These are phyloP conservation scores for Excoecaria agallocha DNA, from an alignment of 345 rosid genomes.

Conservation along the genomic window DNA sequence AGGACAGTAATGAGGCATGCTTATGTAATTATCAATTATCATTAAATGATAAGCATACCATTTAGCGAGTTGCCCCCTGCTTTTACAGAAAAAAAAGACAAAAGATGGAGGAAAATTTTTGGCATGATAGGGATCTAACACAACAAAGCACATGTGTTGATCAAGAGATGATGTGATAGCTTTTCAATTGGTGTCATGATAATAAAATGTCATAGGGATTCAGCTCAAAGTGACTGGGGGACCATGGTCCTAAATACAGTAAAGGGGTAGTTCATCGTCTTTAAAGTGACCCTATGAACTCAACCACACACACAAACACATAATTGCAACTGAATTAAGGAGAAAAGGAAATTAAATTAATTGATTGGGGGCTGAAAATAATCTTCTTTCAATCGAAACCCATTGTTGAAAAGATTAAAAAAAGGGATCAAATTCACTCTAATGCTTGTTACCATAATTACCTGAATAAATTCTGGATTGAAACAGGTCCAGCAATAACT, in stretches of 20 bases:
- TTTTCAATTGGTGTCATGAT: constrained; percentile 34
- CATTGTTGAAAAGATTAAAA: background rate
- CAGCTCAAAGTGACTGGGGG: constrained; percentile 29
- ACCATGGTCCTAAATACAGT: constrained; percentile 31
- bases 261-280: background rate
- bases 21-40: background rate
- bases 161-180: constrained; percentile 31
- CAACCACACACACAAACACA: background rate
- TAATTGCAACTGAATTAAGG: background rate
- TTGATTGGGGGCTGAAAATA: background rate
- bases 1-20: background rate
- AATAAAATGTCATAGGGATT: constrained; percentile 24
- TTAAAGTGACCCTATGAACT: background rate
- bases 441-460: no score
- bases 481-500: no score
- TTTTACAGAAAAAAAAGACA: background rate
- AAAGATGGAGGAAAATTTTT: no score
- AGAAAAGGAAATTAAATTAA: background rate
- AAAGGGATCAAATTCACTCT: no score
- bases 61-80: background rate
- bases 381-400: background rate
- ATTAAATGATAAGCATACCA: background rate
- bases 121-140: constrained; percentile 38
- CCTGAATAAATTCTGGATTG: no score
- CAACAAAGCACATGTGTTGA: constrained; percentile 33